Base-by-base conservation (phyloP, 169 alveolate genomes). In the Eimeria falciformis region DNA sequence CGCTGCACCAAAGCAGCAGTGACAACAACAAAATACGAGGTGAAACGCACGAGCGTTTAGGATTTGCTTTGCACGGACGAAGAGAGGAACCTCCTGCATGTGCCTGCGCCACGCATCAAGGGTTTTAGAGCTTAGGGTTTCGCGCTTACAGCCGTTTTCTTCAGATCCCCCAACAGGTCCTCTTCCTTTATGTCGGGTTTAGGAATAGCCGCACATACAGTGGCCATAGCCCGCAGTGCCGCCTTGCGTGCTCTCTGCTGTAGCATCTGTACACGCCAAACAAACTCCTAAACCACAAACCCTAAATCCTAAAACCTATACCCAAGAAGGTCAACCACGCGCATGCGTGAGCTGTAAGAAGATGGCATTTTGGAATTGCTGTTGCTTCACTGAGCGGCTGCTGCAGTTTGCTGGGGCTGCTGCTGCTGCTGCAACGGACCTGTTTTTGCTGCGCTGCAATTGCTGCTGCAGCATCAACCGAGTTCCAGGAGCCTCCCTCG, bases 391-490 rank as follows among this genome's bases (percentile, higher is more conserved):
- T 33, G 40, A 0, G 40, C 40, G 40, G 4, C 40, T 33, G 40
- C 0, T 33, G 40, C 40, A 33, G 40, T 33, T 33, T 23, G 69
- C 27, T 77, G 68, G n/a, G 43, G 47, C 43, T 14, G n/a, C 3
- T 46, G 68, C 29, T 23, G 21, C 43, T 53, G 89, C 29, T 33
- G 75, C 40, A 12, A 9, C 37, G 75, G 43, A 81, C 89, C 89
- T 81, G 89, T 37, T 81, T 81, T 75, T 81, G 89, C 77, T 81
- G 89, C 23, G 77, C 89, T 33, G 89, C 89, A 81, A 81, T 81
- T 43, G 89, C 77, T 53, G 89, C 89, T 81, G 89, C 89, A 81
- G 89, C 89, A 58, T 81, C 89, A 33, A 81, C 89, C 6, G 89
- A 81, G 46, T 50, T 81, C 89, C 89, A 81, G 14, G 87, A 7